A percentile compares a stretch with the other conserved stretches of the same genome.
phyloP scores from a whole-genome alignment of 306 rosid species.

The Albizia julibrissin region DNA sequence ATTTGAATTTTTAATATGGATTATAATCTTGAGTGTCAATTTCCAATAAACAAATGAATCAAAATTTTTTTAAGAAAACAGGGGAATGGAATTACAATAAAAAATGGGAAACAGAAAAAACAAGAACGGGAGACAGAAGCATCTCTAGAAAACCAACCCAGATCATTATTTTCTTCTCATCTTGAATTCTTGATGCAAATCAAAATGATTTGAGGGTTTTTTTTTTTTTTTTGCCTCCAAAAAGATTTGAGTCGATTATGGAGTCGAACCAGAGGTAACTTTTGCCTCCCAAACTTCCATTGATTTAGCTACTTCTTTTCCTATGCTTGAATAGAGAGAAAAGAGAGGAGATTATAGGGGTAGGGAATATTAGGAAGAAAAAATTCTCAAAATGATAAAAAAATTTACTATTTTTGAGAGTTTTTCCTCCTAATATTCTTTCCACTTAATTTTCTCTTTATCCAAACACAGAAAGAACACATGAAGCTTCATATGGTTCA shows the following conservation, averaged over 20 bases:
- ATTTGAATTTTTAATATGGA: background rate
- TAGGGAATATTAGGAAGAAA: too few species aligned
- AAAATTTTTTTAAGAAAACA: background rate
- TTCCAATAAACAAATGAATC: background rate
- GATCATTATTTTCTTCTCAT: background rate
- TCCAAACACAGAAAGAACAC: background rate
- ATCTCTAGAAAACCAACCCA: constrained; percentile 3
- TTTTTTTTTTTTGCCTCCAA: background rate
- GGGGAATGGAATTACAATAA: constrained; percentile 11
- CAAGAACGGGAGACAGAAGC: background rate
- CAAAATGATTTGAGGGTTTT: background rate
- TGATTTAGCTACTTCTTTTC: constrained; percentile 23
- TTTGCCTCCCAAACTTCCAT: constrained; percentile 39
- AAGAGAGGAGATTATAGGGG: too few species aligned
- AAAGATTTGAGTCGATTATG: background rate
- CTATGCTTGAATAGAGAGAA: too few species aligned
- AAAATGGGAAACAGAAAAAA: background rate
- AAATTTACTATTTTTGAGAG: too few species aligned
- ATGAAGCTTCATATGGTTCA: constrained; percentile 36
- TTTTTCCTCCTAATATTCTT: too few species aligned
- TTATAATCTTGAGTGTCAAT: background rate
- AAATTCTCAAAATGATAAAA: too few species aligned
- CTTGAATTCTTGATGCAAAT: background rate
- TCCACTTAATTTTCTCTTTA: too few species aligned
- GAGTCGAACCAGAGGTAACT: background rate